Base-by-base conservation (phyloP, 768 basidiomycete species). In the Amanita pallidorosea region DNA sequence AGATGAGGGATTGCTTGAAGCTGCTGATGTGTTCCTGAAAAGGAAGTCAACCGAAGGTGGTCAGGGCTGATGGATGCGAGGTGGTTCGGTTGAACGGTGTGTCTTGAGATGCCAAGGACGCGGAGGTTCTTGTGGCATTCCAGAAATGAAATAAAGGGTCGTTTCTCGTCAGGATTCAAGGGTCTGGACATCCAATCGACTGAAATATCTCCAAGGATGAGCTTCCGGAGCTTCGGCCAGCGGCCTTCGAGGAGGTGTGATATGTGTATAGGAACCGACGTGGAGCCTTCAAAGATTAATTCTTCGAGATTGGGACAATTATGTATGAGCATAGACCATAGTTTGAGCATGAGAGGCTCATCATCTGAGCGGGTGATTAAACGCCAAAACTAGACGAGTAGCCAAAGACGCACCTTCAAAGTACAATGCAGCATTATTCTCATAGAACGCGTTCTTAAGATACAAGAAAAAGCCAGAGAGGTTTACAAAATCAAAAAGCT, bases 251-350 rank as follows among this genome's bases (percentile, higher is more conserved):
- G 75, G 8, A 89, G 67, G 1, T 69, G 69, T 18, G 74, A 76
- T 3, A 76, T 73, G 55, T 82, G 79, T 7, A 76, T 70, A 15
- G 81, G 77, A 11, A 77, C 67, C 1, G 72, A 64, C 11, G 78
- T 77, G 29, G 67, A 66, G 3, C 80, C 78, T 18, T 79, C 69
- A 27, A 88, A 71, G 40, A 68, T 63, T 4, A 89, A 70, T 49
- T 82, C 80, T 60, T 85, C 77, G 7, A 89, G 72, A 56, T 82
- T 70, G 1, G 81, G 83, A 57, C 80, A 83, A 25, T 72, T 73
- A 22, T 67, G 65, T 48, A 79, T 76, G 43, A 88, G 72, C 86
- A 89, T 85, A 54, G 79, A 73, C 81, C 83, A 85, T 48, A 88
- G 66, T 35, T 69, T 70, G 42, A 67, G 68, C 50, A 72, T 77